phyloP scores from a whole-genome alignment of 306 rosid genomes.

The Cucurbita pepo region DNA sequence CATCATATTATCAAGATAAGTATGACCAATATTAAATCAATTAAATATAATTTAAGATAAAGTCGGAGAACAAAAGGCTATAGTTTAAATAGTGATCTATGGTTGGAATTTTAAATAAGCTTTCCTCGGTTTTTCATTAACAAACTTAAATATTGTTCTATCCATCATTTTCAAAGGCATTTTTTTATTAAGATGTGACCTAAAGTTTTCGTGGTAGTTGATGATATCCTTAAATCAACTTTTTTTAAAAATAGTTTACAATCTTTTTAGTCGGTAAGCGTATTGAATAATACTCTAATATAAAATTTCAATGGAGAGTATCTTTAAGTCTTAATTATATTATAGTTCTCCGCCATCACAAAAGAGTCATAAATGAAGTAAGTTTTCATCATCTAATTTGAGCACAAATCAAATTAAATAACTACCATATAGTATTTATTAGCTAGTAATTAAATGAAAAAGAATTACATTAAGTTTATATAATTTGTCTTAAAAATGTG shows the following conservation, averaged over 20 bases:
- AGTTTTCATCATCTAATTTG: too few species aligned
- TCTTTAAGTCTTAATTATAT: too few species aligned
- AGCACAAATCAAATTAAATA: too few species aligned
- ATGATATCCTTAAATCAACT: not conserved
- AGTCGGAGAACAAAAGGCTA: not conserved
- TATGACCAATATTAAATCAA: not conserved
- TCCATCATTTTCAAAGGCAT: not conserved
- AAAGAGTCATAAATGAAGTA: too few species aligned
- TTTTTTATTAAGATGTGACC: not conserved
- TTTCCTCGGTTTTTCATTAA: not conserved
- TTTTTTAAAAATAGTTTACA: not conserved
- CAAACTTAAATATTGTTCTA: not conserved
- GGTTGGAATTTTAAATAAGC: not conserved
- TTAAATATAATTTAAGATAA: not conserved
- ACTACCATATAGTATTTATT: too few species aligned
- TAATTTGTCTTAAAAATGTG: too few species aligned
- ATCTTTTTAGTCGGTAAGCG: not conserved
- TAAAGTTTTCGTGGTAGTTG: not conserved
- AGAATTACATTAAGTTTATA: too few species aligned
- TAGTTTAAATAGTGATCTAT: not conserved
- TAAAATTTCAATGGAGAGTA: too few species aligned
- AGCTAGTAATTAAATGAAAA: too few species aligned
- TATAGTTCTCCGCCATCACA: too few species aligned
- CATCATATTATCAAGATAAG: not conserved
- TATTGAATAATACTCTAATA: not conserved